These are phyloP conservation scores for Yamadazyma kanchanaburiensis DNA, from an alignment of 1,139 yeast species.

Conservation along the genomic window DNA sequence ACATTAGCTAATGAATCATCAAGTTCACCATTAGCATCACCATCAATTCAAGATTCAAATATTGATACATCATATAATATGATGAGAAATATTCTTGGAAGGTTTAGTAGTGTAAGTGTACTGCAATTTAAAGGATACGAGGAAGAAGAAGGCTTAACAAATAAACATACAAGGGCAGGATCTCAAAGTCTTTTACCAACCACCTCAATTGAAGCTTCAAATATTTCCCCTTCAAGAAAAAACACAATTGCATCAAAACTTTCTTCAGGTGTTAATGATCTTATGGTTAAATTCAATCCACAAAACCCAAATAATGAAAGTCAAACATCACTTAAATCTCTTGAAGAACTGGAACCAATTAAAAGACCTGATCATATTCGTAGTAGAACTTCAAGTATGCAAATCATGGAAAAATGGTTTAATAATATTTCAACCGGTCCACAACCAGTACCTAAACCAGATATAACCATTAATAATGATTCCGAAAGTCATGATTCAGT, in stretches of 20 bases:
- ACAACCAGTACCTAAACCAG: slow-evolving; percentile 3
- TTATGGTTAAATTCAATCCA: slow-evolving; percentile 39
- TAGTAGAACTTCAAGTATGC: slow-evolving; percentile 37
- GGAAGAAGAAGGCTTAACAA: slow-evolving; percentile 12
- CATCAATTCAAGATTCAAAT: slow-evolving; percentile 12
- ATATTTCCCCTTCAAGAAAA: slow-evolving; percentile 18
- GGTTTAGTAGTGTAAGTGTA: slow-evolving; percentile 26
- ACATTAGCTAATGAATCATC: background rate
- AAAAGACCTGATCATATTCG: slow-evolving; percentile 28
- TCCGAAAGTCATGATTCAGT: slow-evolving; percentile 14
- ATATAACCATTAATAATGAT: slow-evolving; percentile 1
- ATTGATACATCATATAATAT: slow-evolving; percentile 19
- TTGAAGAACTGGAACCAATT: slow-evolving; percentile 22
- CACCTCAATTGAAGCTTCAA: background rate
- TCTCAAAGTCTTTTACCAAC: slow-evolving; percentile 1
- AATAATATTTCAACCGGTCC: slow-evolving; percentile 20
- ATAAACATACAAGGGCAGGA: slow-evolving; percentile 19
- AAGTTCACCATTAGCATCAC: slow-evolving; percentile 6
- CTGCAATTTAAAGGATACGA: slow-evolving; percentile 14
- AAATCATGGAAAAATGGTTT: slow-evolving; percentile 46
- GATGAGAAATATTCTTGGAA: slow-evolving; percentile 35
- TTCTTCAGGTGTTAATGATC: slow-evolving; percentile 37
- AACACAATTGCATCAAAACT: slow-evolving; percentile 40
- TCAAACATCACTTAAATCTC: slow-evolving; percentile 29
- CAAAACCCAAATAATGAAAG: slow-evolving; percentile 14